Evolutionary conservation across 2,329 filamentous ascomycete species (phyloP).

Genomic region (Aspergillus oerlinghausenensis): DNA sequence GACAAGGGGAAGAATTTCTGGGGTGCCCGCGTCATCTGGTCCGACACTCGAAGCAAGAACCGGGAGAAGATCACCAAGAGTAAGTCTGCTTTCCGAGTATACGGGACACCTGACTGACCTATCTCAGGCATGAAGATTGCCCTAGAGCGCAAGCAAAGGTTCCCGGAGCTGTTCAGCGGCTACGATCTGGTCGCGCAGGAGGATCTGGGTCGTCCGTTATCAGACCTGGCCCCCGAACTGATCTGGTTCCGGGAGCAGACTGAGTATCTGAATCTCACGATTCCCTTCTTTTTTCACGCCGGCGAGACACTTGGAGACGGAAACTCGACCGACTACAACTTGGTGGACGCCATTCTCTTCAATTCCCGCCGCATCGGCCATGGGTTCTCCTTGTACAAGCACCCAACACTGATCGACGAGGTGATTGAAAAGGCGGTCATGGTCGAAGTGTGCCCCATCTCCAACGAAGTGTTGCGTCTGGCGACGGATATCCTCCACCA

Average conservation of each 20-base stretch:
- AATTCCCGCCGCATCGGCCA: slow-evolving; percentile 83
- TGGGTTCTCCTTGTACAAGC: slow-evolving; percentile 80
- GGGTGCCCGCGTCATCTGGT: slow-evolving; percentile 80
- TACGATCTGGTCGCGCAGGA: slow-evolving; percentile 89
- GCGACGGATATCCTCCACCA: slow-evolving; percentile 71
- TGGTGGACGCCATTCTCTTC: slow-evolving; percentile 80
- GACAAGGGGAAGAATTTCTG: slow-evolving; percentile 71
- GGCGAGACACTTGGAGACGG: slow-evolving; percentile 84
- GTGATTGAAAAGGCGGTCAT: slow-evolving; percentile 81
- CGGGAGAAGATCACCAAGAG: slow-evolving; percentile 3
- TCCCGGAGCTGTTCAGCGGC: slow-evolving; percentile 72
- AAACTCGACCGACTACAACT: slow-evolving; percentile 69
- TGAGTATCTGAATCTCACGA: slow-evolving; percentile 65
- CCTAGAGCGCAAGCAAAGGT: slow-evolving; percentile 71
- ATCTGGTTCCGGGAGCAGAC: slow-evolving; percentile 90
- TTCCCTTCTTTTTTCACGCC: slow-evolving; percentile 93
- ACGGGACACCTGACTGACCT: slow-evolving; percentile 48
- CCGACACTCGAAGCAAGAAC: slow-evolving; percentile 54
- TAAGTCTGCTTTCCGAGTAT: not conserved
- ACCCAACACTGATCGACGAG: slow-evolving; percentile 79
- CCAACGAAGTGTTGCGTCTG: slow-evolving; percentile 78
- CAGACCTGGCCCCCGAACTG: slow-evolving; percentile 71
- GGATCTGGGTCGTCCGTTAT: slow-evolving; percentile 69
- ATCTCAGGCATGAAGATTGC: slow-evolving; percentile 78
- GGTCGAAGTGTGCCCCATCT: slow-evolving; percentile 82